Conservation (phyloP, 306 rosid species). For the Argentina anserina region DNA sequence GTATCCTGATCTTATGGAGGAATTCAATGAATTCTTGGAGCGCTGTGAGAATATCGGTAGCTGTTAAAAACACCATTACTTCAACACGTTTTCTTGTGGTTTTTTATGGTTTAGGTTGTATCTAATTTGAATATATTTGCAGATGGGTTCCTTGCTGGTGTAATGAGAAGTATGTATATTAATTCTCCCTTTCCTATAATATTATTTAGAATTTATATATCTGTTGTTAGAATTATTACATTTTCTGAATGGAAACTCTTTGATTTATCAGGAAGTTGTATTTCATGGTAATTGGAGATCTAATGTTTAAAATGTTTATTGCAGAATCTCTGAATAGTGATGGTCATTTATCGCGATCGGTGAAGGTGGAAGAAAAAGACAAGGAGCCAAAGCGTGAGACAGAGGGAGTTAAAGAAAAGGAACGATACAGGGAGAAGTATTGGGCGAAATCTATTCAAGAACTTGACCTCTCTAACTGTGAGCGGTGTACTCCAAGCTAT, state of each 20-base stretch:
- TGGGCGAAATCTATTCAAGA: constrained; percentile 89
- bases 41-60: constrained; percentile 90
- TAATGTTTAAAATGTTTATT: constrained; percentile 32
- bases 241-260: constrained; percentile 9
- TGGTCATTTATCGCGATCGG: constrained; percentile 53
- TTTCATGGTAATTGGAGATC: constrained; percentile 13
- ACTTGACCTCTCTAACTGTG: constrained; percentile 86
- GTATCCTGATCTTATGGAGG: constrained; percentile 87
- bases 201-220: not conserved
- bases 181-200: constrained; percentile 10
- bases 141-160: constrained; percentile 96
- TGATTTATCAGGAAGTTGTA: not conserved
- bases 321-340: constrained; percentile 75
- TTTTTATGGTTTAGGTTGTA: constrained; percentile 22
- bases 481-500: constrained; percentile 90
- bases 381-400: constrained; percentile 67
- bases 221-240: constrained; percentile 14
- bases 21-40: constrained; percentile 81
- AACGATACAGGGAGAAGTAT: constrained; percentile 77
- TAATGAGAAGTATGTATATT: constrained; percentile 74
- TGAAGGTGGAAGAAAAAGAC: constrained; percentile 77
- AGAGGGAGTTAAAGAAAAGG: constrained; percentile 82
- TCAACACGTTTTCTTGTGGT: constrained; percentile 19
- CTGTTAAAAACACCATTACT: constrained; percentile 10
- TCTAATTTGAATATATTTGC: constrained; percentile 48